Conservation (phyloP, 2,329 filamentous ascomycete genomes). For the Aspergillus floridensis region DNA sequence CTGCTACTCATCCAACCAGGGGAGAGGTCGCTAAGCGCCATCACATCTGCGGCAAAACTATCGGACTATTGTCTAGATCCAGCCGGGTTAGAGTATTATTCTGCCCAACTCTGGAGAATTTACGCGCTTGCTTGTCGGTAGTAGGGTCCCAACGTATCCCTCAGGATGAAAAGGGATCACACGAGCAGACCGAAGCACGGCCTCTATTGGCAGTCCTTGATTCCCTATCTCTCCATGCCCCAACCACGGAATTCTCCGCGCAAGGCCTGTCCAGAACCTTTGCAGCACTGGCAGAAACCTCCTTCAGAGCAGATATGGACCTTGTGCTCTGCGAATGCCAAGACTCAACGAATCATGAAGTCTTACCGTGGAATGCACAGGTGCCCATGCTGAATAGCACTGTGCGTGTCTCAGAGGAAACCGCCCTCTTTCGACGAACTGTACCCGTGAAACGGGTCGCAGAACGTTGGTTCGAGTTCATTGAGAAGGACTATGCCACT, state of each 20-base stretch:
- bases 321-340: slow-evolving; percentile 44
- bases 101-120: slow-evolving; percentile 69
- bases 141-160: slow-evolving; percentile 29
- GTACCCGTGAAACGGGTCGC: slow-evolving; percentile 59
- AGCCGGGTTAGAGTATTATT: slow-evolving; percentile 70
- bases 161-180: background rate
- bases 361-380: slow-evolving; percentile 47
- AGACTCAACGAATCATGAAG: slow-evolving; percentile 29
- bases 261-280: slow-evolving; percentile 49
- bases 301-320: slow-evolving; percentile 27
- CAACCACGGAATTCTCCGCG: slow-evolving; percentile 48
- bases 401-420: slow-evolving; percentile 47
- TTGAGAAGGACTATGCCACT: slow-evolving; percentile 31
- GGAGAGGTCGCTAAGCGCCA: slow-evolving; percentile 23
- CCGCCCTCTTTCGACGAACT: slow-evolving; percentile 57
- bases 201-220: slow-evolving; percentile 42
- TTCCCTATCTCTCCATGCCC: slow-evolving; percentile 41
- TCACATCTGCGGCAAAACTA: slow-evolving; percentile 59
- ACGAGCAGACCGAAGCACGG: slow-evolving; percentile 7
- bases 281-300: slow-evolving; percentile 39
- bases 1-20: slow-evolving; percentile 43
- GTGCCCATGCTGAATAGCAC: slow-evolving; percentile 64
- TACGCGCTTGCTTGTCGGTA: slow-evolving; percentile 71
- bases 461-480: slow-evolving; percentile 64
- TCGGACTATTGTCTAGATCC: slow-evolving; percentile 67